phyloP scores from a whole-genome alignment of 1,284 basidiomycete genomes.

The Acaromyces ingoldii region DNA sequence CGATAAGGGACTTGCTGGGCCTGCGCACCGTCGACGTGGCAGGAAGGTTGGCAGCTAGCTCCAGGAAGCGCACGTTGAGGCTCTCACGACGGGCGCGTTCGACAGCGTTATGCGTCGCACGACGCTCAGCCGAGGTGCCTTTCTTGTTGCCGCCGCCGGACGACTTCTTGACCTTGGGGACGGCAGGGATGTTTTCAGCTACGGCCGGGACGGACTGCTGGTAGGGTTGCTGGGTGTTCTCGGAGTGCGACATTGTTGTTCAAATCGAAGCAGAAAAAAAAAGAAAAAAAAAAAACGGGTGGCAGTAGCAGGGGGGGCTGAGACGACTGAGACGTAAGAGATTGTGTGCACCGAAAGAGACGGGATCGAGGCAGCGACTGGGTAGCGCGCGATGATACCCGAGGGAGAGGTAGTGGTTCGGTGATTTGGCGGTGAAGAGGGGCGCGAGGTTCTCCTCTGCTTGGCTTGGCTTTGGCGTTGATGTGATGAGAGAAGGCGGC shows the following conservation, averaged over 20 bases:
- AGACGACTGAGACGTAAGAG: background rate
- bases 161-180: too few relatives aligned
- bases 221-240: too few relatives aligned
- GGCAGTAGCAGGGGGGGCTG: background rate
- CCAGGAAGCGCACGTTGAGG: constrained; percentile 39
- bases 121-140: constrained; percentile 35
- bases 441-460: too few relatives aligned
- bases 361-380: background rate
- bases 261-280: too few relatives aligned
- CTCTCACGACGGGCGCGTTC: constrained; percentile 40
- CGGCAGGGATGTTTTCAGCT: too few relatives aligned
- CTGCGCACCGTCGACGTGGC: constrained; percentile 36
- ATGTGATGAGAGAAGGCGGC: background rate
- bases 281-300: too few relatives aligned
- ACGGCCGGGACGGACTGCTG: too few relatives aligned
- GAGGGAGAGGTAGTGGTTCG: background rate
- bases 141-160: constrained; percentile 40
- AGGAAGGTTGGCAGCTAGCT: constrained; percentile 35
- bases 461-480: too few relatives aligned
- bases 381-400: background rate
- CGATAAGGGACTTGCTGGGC: constrained; percentile 40
- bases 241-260: too few relatives aligned
- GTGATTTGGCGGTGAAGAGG: background rate
- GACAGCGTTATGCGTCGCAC: constrained; percentile 44
- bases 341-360: background rate